Base-by-base conservation (phyloP, 2,329 filamentous ascomycete species). In the Scleromitrula shiraiana region DNA sequence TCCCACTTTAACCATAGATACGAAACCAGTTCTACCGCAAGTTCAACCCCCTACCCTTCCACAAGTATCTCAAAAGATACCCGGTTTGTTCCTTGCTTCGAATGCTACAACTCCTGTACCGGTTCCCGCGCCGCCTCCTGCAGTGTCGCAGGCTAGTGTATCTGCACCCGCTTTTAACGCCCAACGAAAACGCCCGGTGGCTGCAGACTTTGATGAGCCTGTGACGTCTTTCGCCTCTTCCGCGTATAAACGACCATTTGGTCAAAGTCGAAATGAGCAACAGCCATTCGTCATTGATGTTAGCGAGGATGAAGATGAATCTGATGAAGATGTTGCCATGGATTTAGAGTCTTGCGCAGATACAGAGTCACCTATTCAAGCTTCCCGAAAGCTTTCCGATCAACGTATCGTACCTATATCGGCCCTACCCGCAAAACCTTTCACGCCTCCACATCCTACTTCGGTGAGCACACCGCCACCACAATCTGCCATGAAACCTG, bases 271-370 rank as follows among this genome's bases (percentile, higher is more conserved):
- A 20, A 69, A 75, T 43, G 73, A 82, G 20, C 73, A 80, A 41
- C 76, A 46, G 17, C n/a, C 76, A 2, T 76, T 95, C 44, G 77
- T 95, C 32, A 95, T 95, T 56, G 80, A 94, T 55, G 83, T 94
- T 32, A 95, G 88, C 61, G 90, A 95, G 23, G 79, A 83, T 54
- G 80, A 83, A 50, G 77, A 72, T 20, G 73, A 70, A 6, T 74
- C 76, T 30, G 76, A 80, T 41, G 78, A 80, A 48, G 78, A 82
- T 54, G 73, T 81, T 39, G 80, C 81, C 49, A 85, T 83, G 79
- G 82, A 85, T 27, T 72, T 83, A 20, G 67, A 69, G 27, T 67
- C 68, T 45, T 78, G 78, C 22, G 55, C 78, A 75, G 39, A 73
- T 71, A 60, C 64, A 38, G 60, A 62, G n/a, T 65, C 63, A 37